phyloP scores from a whole-genome alignment of 805 yeast genomes.

The Suhomyces vadensis region DNA sequence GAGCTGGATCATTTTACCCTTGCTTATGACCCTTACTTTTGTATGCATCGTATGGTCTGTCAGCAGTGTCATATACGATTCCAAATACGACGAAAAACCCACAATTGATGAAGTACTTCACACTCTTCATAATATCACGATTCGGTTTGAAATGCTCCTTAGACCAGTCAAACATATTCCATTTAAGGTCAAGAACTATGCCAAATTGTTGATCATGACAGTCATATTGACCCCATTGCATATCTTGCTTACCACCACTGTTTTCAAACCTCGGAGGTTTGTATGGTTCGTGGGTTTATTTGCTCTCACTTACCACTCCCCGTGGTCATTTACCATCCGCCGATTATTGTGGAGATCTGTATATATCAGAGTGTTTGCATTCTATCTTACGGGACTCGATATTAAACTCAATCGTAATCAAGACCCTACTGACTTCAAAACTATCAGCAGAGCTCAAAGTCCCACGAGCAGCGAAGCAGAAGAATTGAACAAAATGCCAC shows the following conservation, averaged over 20 bases:
- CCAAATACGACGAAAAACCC: constrained; percentile 46
- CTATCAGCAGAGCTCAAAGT: constrained; percentile 18
- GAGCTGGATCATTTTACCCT: constrained; percentile 40
- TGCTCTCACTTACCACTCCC: constrained; percentile 46
- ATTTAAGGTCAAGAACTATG: constrained; percentile 26
- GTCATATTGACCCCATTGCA: constrained; percentile 47
- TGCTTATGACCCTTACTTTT: constrained; percentile 34
- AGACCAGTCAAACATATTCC: constrained; percentile 39
- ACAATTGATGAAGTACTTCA: constrained; percentile 54
- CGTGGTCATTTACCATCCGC: constrained; percentile 48
- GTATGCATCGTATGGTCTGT: constrained; percentile 48
- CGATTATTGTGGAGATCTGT: constrained; percentile 53
- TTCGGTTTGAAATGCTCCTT: constrained; percentile 42
- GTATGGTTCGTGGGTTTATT: constrained; percentile 40
- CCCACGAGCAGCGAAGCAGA: constrained; percentile 20
- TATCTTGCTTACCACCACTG: constrained; percentile 30
- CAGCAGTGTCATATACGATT: constrained; percentile 43
- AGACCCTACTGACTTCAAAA: constrained; percentile 3
- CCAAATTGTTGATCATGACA: constrained; percentile 31
- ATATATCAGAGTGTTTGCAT: constrained; percentile 37
- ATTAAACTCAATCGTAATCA: constrained; percentile 11
- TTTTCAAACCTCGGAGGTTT: constrained; percentile 35
- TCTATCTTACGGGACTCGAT: constrained; percentile 41
- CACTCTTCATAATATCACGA: constrained; percentile 46
- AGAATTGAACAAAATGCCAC: constrained; percentile 18